Evolutionary conservation across 139 green algal species (phyloP).

Genomic region (Chlamydomonas sphaeroides): DNA sequence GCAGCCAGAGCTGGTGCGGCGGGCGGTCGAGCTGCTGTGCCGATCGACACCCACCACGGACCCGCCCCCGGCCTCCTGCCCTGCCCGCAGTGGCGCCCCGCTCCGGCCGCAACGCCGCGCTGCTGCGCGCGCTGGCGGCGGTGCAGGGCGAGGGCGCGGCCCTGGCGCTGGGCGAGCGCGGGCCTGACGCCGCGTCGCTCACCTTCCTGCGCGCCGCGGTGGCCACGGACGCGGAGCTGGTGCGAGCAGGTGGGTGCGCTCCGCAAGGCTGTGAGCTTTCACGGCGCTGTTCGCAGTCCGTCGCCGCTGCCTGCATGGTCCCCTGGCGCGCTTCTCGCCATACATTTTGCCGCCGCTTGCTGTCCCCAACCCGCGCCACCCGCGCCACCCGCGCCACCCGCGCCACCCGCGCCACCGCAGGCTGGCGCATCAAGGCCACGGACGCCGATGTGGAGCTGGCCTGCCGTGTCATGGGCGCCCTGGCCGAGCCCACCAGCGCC

Average conservation of each 20-base stretch:
- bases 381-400: too few relatives aligned
- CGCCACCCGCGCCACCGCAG: too few relatives aligned
- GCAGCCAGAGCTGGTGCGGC: too few relatives aligned
- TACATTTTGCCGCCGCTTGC: too few relatives aligned
- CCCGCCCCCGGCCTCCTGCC: background rate
- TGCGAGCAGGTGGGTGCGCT: conserved; percentile 48
- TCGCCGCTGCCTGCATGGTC: too few relatives aligned
- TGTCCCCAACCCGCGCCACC: too few relatives aligned
- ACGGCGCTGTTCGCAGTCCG: too few relatives aligned
- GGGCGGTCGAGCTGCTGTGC: too few relatives aligned
- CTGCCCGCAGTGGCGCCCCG: conserved; percentile 23
- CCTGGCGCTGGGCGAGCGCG: conserved; percentile 39
- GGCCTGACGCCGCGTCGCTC: conserved; percentile 49
- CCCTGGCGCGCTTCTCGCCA: too few relatives aligned
- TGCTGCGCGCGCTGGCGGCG: conserved; percentile 42
- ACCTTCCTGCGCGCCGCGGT: conserved; percentile 50
- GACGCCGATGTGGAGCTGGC: conserved; percentile 37
- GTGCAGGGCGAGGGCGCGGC: conserved; percentile 29
- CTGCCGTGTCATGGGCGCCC: conserved; percentile 51
- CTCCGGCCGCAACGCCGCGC: conserved; percentile 35
- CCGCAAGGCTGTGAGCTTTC: too few relatives aligned
- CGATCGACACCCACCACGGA: too few relatives aligned
- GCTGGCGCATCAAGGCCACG: conserved; percentile 49
- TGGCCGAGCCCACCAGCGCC: conserved; percentile 33
- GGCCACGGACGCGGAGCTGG: conserved; percentile 51